Evolutionary conservation across 257 asterid genomes (phyloP).

Genomic region (Lycium barbarum): DNA sequence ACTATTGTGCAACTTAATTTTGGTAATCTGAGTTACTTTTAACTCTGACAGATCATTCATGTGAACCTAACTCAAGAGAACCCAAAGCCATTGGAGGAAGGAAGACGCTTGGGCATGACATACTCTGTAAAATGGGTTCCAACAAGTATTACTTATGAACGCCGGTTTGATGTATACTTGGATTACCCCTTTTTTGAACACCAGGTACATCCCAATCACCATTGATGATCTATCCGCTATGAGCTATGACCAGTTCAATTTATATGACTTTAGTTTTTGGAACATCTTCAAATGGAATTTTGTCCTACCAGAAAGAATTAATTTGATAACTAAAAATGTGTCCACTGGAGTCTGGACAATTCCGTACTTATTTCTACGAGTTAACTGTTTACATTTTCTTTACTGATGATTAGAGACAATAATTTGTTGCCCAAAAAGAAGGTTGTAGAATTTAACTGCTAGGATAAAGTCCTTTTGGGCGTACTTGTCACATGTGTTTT

Average conservation of each 20-base stretch:
- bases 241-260: conserved; percentile 3
- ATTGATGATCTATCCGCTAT: background rate
- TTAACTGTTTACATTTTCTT: background rate
- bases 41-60: conserved; percentile 60
- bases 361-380: background rate
- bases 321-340: background rate
- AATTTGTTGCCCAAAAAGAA: background rate
- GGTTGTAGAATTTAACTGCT: background rate
- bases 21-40: background rate
- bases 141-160: conserved; percentile 61
- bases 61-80: conserved; percentile 74
- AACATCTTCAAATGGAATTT: background rate
- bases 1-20: background rate
- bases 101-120: conserved; percentile 67
- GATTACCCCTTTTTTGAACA: conserved; percentile 88
- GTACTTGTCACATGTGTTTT: conserved; percentile 1
- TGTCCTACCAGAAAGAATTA: background rate
- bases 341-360: background rate
- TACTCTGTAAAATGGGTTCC: conserved; percentile 82
- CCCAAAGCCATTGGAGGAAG: conserved; percentile 66
- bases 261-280: background rate
- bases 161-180: conserved; percentile 81
- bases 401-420: background rate
- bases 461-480: background rate
- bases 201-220: conserved; percentile 51